A percentile compares a stretch with the other conserved stretches of the same genome.
phyloP scores from a whole-genome alignment of 257 asterid species.

The Solanum arcanum region DNA sequence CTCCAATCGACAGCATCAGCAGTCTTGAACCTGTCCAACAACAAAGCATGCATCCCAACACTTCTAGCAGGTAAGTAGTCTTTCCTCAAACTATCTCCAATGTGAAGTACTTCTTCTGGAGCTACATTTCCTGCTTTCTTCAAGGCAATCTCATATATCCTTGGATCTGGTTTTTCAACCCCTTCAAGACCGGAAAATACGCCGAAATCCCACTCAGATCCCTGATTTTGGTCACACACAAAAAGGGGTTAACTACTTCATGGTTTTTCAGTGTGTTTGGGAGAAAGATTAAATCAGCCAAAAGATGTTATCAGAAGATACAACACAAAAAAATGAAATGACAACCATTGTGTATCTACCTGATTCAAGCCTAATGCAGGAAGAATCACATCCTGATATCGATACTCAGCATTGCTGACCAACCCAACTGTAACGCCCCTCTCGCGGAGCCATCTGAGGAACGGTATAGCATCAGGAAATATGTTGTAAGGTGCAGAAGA shows the following conservation, averaged over 20 bases:
- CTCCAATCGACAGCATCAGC: conserved; percentile 77
- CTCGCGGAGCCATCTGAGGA: conserved; percentile 73
- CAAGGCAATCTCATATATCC: conserved; percentile 67
- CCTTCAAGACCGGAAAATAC: conserved; percentile 97
- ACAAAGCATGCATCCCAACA: conserved; percentile 73
- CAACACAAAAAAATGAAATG: background rate
- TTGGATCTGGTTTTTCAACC: conserved; percentile 84
- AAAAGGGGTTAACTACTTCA: background rate
- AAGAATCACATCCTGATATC: conserved; percentile 87
- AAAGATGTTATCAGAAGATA: background rate
- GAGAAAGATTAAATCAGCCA: background rate
- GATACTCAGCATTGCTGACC: conserved; percentile 89
- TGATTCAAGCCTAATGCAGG: conserved; percentile 82
- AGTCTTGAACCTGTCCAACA: conserved; percentile 66
- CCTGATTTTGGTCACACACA: conserved; percentile 27
- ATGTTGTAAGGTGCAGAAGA: conserved; percentile 82
- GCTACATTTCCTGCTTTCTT: conserved; percentile 77
- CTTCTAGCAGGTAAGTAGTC: conserved; percentile 76
- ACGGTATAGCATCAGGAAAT: conserved; percentile 77
- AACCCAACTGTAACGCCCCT: conserved; percentile 65
- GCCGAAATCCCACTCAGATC: conserved; percentile 97
- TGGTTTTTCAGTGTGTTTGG: background rate
- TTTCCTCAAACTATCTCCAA: conserved; percentile 88
- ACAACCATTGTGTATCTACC: conserved; percentile 23
- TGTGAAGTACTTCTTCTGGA: conserved; percentile 75